These are phyloP conservation scores for Pachyrhizus erosus DNA, from an alignment of 306 rosid species.

Conservation along the genomic window DNA sequence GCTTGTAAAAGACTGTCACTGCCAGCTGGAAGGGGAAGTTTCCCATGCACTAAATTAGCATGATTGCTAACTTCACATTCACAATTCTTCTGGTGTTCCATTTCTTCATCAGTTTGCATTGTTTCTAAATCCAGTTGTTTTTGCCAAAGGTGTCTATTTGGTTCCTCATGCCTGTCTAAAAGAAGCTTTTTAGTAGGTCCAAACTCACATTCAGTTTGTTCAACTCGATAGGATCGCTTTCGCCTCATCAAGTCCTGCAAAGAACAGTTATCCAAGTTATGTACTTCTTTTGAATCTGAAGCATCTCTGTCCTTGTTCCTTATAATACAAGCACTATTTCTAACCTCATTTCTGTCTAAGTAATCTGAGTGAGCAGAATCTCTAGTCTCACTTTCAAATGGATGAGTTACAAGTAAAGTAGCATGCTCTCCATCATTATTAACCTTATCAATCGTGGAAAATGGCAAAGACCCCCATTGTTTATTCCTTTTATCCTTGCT, in stretches of 20 bases:
- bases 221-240: conserved; percentile 64
- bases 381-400: conserved; percentile 42
- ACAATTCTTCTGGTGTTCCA: conserved; percentile 39
- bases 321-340: conserved; percentile 40
- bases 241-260: conserved; percentile 92
- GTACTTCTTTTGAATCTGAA: conserved; percentile 48
- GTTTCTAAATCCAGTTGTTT: conserved; percentile 46
- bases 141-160: conserved; percentile 42
- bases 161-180: conserved; percentile 50
- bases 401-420: conserved; percentile 33
- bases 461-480: conserved; percentile 77
- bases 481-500: conserved; percentile 57
- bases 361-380: conserved; percentile 47
- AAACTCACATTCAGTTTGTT: conserved; percentile 54
- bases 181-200: conserved; percentile 46
- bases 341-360: conserved; percentile 44
- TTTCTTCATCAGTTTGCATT: conserved; percentile 39
- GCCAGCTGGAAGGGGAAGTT: conserved; percentile 45
- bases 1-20: conserved; percentile 40
- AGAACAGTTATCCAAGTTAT: conserved; percentile 58
- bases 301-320: conserved; percentile 43
- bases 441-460: conserved; percentile 50
- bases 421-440: conserved; percentile 39
- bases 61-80: conserved; percentile 40
- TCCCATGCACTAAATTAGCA: conserved; percentile 48